Evolutionary conservation across 108 stramenopile genomes (phyloP), one percentile per base, ranked within the genome.

Genomic region (Cylindrotheca fusiformis): DNA sequence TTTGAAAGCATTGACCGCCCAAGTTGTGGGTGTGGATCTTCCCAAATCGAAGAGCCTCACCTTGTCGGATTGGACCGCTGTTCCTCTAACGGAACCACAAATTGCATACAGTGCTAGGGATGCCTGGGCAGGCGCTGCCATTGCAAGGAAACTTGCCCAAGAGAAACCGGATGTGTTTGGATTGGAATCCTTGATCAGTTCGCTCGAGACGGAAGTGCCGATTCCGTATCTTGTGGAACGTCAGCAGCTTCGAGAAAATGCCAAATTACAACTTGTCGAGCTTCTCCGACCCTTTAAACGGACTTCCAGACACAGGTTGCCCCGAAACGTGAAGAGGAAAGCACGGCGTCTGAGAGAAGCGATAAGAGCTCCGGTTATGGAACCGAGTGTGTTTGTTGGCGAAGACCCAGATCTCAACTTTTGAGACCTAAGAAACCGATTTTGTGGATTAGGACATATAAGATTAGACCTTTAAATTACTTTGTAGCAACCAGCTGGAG

Each of bases 81-180:
- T 72, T 17, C 82, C 80, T 48, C 66, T 93, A 60, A 74, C 66
- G 3, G 26, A 60, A n/a, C 48, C 60, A 20, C 91, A 93, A 67
- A 63, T 89, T 20, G 47, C 52, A 26, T 93, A 93, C 65, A 82
- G 77, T 18, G 87, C 86, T 12, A 74, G 87, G 25, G 91, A 93
- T 77, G 91, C 91, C 27, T 93, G 91, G 91, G 82, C 75, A 20
- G 75, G 76, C 45, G 91, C 86, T 30, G 86, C 90, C 10, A 63
- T 90, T 48, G 36, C 70, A 26, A 67, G 71, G 57, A 53, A 55
- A 46, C 67, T 88, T 31, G 69, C 67, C 32, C 30, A 47, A 30
- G 21, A 28, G 12, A 63, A 76, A 24, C 61, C 56, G 4, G 58
- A 64, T 12, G 52, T 50, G 0, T 84, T 84, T 69, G 32, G 68